phyloP scores from a whole-genome alignment of 1,139 yeast species.

The Geotrichum phurueaensis region DNA sequence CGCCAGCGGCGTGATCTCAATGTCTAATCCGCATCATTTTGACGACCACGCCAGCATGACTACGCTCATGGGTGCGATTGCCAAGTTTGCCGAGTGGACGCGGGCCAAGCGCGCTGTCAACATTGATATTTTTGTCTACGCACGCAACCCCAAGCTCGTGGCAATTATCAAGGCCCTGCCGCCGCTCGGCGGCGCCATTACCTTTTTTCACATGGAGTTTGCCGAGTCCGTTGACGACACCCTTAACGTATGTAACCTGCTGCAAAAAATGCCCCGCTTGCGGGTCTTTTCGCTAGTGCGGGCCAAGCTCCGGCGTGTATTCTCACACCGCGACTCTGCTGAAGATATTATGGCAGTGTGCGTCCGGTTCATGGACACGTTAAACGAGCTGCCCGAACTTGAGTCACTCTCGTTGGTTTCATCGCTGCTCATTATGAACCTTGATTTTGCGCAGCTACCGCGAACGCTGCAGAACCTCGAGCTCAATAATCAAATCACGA shows the following conservation, averaged over 20 bases:
- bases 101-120: background rate
- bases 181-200: background rate
- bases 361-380: background rate
- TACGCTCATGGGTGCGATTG: background rate
- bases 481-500: slow-evolving; percentile 1
- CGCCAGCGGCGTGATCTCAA: slow-evolving; percentile 4
- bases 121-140: background rate
- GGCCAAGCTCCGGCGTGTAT: slow-evolving; percentile 1
- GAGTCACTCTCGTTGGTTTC: slow-evolving; percentile 3
- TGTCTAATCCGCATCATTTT: background rate
- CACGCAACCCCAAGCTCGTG: background rate
- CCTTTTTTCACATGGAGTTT: background rate
- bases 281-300: slow-evolving; percentile 1
- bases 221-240: slow-evolving; percentile 1
- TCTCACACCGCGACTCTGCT: background rate
- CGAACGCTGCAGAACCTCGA: background rate
- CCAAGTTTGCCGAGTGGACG: background rate
- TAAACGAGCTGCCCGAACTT: background rate
- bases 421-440: slow-evolving; percentile 1
- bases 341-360: background rate
- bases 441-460: slow-evolving; percentile 1
- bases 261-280: background rate
- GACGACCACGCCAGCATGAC: slow-evolving; percentile 2
- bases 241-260: background rate
- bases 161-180: background rate